phyloP scores from a whole-genome alignment of 805 yeast species.

The Suhomyces pyralidae region DNA sequence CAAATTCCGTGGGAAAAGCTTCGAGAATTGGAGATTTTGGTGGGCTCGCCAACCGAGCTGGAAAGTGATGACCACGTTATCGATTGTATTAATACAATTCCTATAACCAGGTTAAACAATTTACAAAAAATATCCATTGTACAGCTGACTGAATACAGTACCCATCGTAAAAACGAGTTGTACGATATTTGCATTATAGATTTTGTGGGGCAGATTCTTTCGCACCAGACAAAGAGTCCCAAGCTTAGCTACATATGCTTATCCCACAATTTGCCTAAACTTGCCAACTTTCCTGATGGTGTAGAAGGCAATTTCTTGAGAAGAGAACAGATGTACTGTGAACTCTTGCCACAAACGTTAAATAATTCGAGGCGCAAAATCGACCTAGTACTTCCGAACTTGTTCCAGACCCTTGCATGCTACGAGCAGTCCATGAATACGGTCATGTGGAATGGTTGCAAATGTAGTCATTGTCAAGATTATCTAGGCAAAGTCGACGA shows the following conservation, averaged over 20 bases:
- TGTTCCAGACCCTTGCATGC: conserved; percentile 58
- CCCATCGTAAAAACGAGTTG: conserved; percentile 32
- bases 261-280: conserved; percentile 56
- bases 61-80: conserved; percentile 48
- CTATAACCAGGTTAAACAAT: conserved; percentile 22
- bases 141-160: conserved; percentile 32
- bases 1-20: conserved; percentile 19
- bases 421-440: conserved; percentile 72
- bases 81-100: conserved; percentile 39
- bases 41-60: conserved; percentile 38
- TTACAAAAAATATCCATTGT: conserved; percentile 37
- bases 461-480: conserved; percentile 54
- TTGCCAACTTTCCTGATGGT: conserved; percentile 59
- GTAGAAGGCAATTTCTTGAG: conserved; percentile 71
- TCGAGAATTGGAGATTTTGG: conserved; percentile 45
- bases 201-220: conserved; percentile 16
- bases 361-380: conserved; percentile 28
- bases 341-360: conserved; percentile 43
- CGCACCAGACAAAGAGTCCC: not conserved
- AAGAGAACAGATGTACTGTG: conserved; percentile 50
- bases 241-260: conserved; percentile 39
- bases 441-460: conserved; percentile 75
- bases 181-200: conserved; percentile 48
- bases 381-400: conserved; percentile 54
- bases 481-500: conserved; percentile 53